A percentile compares a stretch with the other conserved stretches of the same genome.
Evolutionary conservation across 2,329 filamentous ascomycete genomes (phyloP).

Genomic region (Pseudogymnoascus sp.): DNA sequence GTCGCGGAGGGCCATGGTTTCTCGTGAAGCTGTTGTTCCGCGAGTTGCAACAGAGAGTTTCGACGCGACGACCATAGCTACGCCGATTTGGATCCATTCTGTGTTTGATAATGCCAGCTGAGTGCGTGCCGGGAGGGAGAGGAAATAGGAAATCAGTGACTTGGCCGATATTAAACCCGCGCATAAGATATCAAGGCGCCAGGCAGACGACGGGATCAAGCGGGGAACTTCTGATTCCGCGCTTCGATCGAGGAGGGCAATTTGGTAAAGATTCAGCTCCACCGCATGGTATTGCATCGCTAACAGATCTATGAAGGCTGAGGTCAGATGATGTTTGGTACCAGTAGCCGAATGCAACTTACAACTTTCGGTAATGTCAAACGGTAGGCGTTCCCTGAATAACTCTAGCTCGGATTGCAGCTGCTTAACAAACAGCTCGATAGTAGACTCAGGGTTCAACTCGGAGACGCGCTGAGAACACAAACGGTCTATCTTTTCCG

Average conservation of each 20-base stretch:
- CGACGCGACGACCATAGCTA: conserved; percentile 20
- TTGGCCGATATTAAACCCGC: conserved; percentile 22
- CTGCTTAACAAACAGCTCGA: conserved; percentile 17
- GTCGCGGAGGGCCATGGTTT: background rate
- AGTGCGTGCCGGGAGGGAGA: conserved; percentile 29
- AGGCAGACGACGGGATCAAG: conserved; percentile 13
- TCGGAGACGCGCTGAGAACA: conserved; percentile 18
- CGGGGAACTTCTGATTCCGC: conserved; percentile 21
- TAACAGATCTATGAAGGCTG: conserved; percentile 27
- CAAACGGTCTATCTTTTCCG: conserved; percentile 32
- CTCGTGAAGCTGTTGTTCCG: background rate
- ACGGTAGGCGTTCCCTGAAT: conserved; percentile 26
- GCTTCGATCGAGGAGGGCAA: conserved; percentile 24
- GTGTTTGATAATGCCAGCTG: conserved; percentile 33
- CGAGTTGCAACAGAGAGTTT: conserved; percentile 5
- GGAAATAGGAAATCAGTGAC: conserved; percentile 25
- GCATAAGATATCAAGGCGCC: conserved; percentile 14
- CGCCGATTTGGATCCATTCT: conserved; percentile 35
- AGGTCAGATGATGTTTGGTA: background rate
- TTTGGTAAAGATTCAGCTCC: conserved; percentile 34
- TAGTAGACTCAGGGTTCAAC: conserved; percentile 26
- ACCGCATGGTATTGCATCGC: conserved; percentile 34
- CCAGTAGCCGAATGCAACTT: conserved; percentile 13
- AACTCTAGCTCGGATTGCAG: conserved; percentile 29
- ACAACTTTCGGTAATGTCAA: conserved; percentile 27